Evolutionary conservation across 257 asterid species (phyloP), one percentile per base, ranked within the genome.

Genomic region (Penstemon newberryi): DNA sequence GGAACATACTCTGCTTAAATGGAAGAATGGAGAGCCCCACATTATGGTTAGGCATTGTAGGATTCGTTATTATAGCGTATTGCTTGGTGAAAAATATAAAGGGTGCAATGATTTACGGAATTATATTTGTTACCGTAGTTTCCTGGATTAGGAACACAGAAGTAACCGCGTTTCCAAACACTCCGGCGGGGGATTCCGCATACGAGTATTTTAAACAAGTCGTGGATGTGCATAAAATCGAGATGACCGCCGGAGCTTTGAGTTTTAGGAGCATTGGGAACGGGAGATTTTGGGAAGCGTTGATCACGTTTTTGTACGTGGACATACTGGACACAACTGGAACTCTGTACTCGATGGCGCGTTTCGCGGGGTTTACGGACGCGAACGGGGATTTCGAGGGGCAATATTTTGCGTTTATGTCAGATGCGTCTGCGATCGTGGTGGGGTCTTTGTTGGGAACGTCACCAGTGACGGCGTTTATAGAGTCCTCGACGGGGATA

Each of bases 401-500:
- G 1, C 98, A 90, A 55, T 92, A 92, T 40, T 88, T 86, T 45
- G 98, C 97, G 0, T 92, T 90, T 78, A 85, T 92, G 95, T 92
- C 98, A 1, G 98, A 92, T 67, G 97, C 98, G 4, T 71, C 97
- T 44, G 37, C 98, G 0, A 90, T 87, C 3, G 93, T 87, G 41
- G 83, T 85, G 61, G 98, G 98, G 4, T 82, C 98, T 0, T n/a
- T 92, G 7, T 41, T 92, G 3, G 98, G 98, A 63, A 90, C 97
- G 41, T 90, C 98, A 8, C 97, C 98, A 38, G 97, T 93, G 70
- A 85, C 98, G 75, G 89, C 80, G 75, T 90, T 83, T 51, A 76
- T 93, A 0, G 98, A 93, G 78, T 90, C 98, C 7, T 93, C 98
- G 5, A 93, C 98, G 38, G 98, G 98, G 73, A 90, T 93, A 69